Evolutionary conservation across 352 stramenopile species (phyloP).

Genomic region (Hyphochytrium catenoides): DNA sequence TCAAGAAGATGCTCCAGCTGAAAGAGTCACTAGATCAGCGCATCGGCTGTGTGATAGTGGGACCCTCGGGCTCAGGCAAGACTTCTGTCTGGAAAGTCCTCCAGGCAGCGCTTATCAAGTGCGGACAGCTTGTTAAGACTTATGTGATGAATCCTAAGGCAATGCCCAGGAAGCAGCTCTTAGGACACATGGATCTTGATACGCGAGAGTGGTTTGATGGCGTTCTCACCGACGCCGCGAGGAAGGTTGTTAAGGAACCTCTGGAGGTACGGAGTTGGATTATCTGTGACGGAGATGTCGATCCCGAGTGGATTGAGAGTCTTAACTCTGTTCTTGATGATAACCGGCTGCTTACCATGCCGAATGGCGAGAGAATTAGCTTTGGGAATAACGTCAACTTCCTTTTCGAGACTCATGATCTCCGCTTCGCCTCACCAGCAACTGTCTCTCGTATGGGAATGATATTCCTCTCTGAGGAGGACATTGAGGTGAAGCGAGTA

Average conservation of each 20-base stretch:
- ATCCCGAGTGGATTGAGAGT: conserved; percentile 88
- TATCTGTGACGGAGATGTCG: conserved; percentile 83
- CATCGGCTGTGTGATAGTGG: conserved; percentile 83
- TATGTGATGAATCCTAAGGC: conserved; percentile 91
- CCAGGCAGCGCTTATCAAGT: conserved; percentile 53
- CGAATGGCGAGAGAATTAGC: conserved; percentile 84
- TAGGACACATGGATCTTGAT: conserved; percentile 82
- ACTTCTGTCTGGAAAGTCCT: conserved; percentile 79
- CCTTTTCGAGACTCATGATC: conserved; percentile 84
- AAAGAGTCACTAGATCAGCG: conserved; percentile 82
- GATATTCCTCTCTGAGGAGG: conserved; percentile 84
- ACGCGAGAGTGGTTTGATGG: conserved; percentile 85
- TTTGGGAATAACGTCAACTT: conserved; percentile 89
- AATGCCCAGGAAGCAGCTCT: conserved; percentile 66
- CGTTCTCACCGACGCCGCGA: conserved; percentile 71
- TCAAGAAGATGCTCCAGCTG: conserved; percentile 84
- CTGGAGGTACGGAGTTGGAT: conserved; percentile 73
- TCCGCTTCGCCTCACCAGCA: conserved; percentile 78
- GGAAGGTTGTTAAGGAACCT: conserved; percentile 70
- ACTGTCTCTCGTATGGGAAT: conserved; percentile 89
- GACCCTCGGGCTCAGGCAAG: conserved; percentile 74
- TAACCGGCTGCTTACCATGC: conserved; percentile 83
- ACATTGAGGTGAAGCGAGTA: conserved; percentile 42
- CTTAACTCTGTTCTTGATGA: conserved; percentile 88
- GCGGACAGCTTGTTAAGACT: conserved; percentile 59